Evolutionary conservation across 2,329 filamentous ascomycete genomes (phyloP).

Genomic region (Ophiostoma perfectum): DNA sequence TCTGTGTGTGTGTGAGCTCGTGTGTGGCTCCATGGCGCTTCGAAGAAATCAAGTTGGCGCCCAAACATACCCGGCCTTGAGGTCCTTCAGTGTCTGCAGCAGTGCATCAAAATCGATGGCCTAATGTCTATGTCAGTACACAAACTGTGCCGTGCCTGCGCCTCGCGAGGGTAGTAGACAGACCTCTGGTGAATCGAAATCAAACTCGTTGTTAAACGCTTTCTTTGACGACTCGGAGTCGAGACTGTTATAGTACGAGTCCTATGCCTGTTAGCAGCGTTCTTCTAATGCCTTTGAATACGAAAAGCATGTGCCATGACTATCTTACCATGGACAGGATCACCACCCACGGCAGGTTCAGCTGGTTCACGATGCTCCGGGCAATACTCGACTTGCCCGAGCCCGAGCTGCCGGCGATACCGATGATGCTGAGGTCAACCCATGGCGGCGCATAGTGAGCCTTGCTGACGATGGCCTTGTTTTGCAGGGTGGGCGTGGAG

Average conservation of each 20-base stretch:
- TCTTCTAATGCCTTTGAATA: too few species aligned
- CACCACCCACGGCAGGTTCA: constrained; percentile 96
- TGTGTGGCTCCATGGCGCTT: too few species aligned
- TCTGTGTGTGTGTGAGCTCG: constrained; percentile 40
- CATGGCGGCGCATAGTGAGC: constrained; percentile 89
- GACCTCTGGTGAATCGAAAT: constrained; percentile 81
- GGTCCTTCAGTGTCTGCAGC: constrained; percentile 69
- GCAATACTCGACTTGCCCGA: constrained; percentile 93
- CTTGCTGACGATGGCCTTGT: constrained; percentile 47
- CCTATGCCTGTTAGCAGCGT: constrained; percentile 33
- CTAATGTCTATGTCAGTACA: constrained; percentile 20
- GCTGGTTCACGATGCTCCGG: constrained; percentile 78
- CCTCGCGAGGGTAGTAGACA: not conserved
- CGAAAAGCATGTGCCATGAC: too few species aligned
- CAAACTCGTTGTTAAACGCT: constrained; percentile 87
- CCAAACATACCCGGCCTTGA: constrained; percentile 81
- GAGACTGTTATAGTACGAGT: constrained; percentile 94
- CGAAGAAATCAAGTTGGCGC: constrained; percentile 14
- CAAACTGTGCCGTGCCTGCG: not conserved
- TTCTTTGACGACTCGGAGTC: constrained; percentile 69
- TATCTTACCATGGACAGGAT: constrained; percentile 81
- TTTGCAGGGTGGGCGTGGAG: constrained; percentile 16
- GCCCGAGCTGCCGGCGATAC: constrained; percentile 89
- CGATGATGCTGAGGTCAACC: constrained; percentile 94
- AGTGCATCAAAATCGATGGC: constrained; percentile 92